Base-by-base conservation (phyloP, 176 grass and related monocot genomes). In the Guadua angustifolia region DNA sequence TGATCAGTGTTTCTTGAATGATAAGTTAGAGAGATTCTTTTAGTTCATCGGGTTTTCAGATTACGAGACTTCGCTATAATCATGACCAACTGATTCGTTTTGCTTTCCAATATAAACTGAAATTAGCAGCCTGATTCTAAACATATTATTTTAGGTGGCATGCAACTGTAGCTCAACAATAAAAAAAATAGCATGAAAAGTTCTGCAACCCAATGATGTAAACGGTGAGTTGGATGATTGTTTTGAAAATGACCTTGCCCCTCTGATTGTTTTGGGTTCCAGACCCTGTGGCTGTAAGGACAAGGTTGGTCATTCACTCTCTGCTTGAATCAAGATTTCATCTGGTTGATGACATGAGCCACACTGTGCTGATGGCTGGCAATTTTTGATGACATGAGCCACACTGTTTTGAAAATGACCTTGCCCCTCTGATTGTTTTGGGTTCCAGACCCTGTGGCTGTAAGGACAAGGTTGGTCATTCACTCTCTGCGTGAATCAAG, bases 61-160 rank as follows among this genome's bases (percentile, higher is more conserved):
- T 36, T 12, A 53, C 36, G 47, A 63, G 5, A 36, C 6, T 38
- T 51, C 6, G n/a, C 16, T 60, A 60, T n/a, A 35, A 46, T 3
- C n/a, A 16, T 46, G 8, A 1, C 21, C 15, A 65, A 13, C 13
- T 75, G 46, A 10, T 83, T 50, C 1, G 39, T 75, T 39, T 12
- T 83, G 16, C 29, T 21, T 84, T 63, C 22, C 15, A 21, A 15
- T 43, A 40, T 75, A n/a, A 75, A 42, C 33, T 75, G 36, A 32
- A 40, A 43, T 42, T 50, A 32, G 8, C n/a, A 75, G 40, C 70
- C 33, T 66, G n/a, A 74, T 83, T 66, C 33, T 53, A 52, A 32
- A 38, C 35, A 42, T 39, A 51, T 84, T 15, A 55, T 84, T 65
- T 84, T 74, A 36, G 58, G 44, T 56, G 38, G 17, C 71, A 55